phyloP scores from a whole-genome alignment of 2,329 filamentous ascomycete genomes.

The Aspergillus hiratsukae region DNA sequence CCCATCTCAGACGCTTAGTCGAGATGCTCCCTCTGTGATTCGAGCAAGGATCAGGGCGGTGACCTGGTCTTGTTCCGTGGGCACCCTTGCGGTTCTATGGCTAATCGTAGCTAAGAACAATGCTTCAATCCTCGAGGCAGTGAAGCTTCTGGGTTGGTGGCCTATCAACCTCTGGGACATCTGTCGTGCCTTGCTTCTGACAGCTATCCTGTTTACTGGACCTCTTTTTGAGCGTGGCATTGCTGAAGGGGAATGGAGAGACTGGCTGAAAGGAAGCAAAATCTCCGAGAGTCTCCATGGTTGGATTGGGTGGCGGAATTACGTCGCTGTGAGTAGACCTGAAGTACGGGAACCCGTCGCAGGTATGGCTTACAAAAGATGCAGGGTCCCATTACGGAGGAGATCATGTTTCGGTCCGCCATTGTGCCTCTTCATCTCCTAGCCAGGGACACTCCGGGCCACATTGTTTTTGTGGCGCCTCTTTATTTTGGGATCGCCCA shows the following conservation, averaged over 20 bases:
- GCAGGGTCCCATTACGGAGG: constrained; percentile 83
- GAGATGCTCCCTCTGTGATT: constrained; percentile 88
- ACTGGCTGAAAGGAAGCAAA: constrained; percentile 56
- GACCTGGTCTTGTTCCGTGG: constrained; percentile 66
- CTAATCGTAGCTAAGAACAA: constrained; percentile 57
- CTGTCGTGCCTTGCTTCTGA: constrained; percentile 62
- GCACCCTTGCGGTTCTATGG: constrained; percentile 62
- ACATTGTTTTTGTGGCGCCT: constrained; percentile 75
- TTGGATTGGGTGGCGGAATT: constrained; percentile 82
- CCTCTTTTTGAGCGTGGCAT: constrained; percentile 77
- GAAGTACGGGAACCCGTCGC: constrained; percentile 6
- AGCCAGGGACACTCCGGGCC: constrained; percentile 53
- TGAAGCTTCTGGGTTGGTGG: constrained; percentile 76
- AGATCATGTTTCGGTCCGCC: constrained; percentile 86
- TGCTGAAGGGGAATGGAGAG: constrained; percentile 65
- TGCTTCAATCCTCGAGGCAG: constrained; percentile 48
- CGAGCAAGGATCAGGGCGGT: constrained; percentile 78
- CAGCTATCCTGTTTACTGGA: constrained; percentile 73
- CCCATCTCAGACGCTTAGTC: constrained; percentile 70
- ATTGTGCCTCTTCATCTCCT: constrained; percentile 78
- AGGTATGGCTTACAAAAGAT: constrained; percentile 8
- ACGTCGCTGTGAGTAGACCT: constrained; percentile 64
- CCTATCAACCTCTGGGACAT: constrained; percentile 66
- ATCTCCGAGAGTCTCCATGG: constrained; percentile 60
- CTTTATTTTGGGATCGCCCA: constrained; percentile 91